These are phyloP conservation scores for Fusarium zealandicum DNA, from an alignment of 2,329 filamentous ascomycete genomes.

Conservation along the genomic window DNA sequence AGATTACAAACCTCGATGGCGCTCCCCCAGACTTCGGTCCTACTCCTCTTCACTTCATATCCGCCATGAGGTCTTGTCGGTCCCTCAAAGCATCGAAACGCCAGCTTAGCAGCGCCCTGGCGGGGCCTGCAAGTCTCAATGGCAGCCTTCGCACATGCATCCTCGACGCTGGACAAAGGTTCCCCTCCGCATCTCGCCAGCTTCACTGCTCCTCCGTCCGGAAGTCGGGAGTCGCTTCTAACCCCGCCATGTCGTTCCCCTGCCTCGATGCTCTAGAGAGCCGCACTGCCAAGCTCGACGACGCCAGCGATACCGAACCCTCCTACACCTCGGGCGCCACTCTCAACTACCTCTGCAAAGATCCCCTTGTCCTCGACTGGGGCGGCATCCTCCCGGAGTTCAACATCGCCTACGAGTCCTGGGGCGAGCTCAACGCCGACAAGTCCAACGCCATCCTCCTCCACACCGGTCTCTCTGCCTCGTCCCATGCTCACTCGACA, in stretches of 20 bases:
- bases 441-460: conserved; percentile 89
- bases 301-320: conserved; percentile 82
- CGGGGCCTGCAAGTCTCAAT: background rate
- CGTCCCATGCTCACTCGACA: conserved; percentile 96
- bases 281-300: conserved; percentile 75
- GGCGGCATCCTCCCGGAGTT: conserved; percentile 90
- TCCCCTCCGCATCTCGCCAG: conserved; percentile 23
- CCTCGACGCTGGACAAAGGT: background rate
- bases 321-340: conserved; percentile 93
- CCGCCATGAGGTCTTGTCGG: conserved; percentile 37
- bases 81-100: conserved; percentile 29
- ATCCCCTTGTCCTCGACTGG: conserved; percentile 89
- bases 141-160: conserved; percentile 8
- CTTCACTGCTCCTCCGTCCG: conserved; percentile 34
- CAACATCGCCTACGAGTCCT: conserved; percentile 90
- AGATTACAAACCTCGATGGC: conserved; percentile 40
- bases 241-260: conserved; percentile 87
- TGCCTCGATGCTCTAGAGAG: conserved; percentile 86
- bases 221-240: conserved; percentile 61
- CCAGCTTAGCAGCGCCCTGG: conserved; percentile 23
- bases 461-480: conserved; percentile 95
- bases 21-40: conserved; percentile 2
- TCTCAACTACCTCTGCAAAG: conserved; percentile 73
- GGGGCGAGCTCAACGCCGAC: conserved; percentile 81
- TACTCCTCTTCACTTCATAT: background rate